Evolutionary conservation across 1,284 basidiomycete genomes (phyloP).

Genomic region (Phaffia rhodozyma): DNA sequence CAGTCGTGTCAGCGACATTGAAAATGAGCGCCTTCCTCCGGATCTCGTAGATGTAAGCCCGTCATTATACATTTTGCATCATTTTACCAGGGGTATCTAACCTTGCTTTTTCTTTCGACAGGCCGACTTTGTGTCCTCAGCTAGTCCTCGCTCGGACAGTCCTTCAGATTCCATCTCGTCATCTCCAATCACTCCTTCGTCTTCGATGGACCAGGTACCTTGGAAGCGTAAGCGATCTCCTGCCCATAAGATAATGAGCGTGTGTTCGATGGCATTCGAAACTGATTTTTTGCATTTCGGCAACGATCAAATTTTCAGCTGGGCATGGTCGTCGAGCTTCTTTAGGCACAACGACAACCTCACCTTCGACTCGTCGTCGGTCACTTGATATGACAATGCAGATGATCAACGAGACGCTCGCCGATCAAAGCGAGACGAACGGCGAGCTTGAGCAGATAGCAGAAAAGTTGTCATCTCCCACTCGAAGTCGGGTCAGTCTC

Average conservation of each 20-base stretch:
- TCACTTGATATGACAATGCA: constrained; percentile 93
- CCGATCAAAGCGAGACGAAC: constrained; percentile 41
- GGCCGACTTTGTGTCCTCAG: constrained; percentile 40
- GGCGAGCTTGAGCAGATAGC: constrained; percentile 32
- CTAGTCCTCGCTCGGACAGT: constrained; percentile 31
- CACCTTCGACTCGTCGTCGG: constrained; percentile 79
- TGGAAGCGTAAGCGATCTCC: constrained; percentile 13
- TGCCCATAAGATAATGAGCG: constrained; percentile 30
- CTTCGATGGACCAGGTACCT: constrained; percentile 7
- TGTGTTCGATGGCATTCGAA: constrained; percentile 42
- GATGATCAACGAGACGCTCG: constrained; percentile 79
- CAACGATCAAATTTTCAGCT: constrained; percentile 24
- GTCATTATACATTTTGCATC: neutral
- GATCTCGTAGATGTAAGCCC: constrained; percentile 64
- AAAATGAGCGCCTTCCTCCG: constrained; percentile 92
- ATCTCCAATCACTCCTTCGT: constrained; percentile 21
- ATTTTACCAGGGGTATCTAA: neutral
- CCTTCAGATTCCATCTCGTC: constrained; percentile 29
- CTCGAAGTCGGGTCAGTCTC: constrained; percentile 2
- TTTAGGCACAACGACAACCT: constrained; percentile 91
- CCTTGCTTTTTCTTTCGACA: constrained; percentile 16
- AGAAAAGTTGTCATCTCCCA: constrained; percentile 21
- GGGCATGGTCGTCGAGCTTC: constrained; percentile 79
- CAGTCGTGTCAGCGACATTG: constrained; percentile 93
- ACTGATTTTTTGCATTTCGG: constrained; percentile 33